Base-by-base conservation (phyloP, 164 flowering plant species). In the Liquidambar formosana region DNA sequence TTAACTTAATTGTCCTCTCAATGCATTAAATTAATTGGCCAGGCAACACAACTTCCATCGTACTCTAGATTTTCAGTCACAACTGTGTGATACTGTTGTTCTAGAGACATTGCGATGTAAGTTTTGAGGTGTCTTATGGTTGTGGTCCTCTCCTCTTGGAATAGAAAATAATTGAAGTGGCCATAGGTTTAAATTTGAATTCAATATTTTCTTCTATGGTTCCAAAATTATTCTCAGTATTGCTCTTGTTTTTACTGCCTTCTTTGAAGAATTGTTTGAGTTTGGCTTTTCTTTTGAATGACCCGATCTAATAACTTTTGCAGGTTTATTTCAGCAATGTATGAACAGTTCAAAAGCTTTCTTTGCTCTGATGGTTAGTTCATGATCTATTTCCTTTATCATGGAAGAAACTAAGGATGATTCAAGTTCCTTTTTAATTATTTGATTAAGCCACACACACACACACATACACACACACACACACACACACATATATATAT, bases 271-370 rank as follows among this genome's bases (percentile, higher is more conserved):
- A 21, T 5, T 19, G 38, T 27, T 46, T 58, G 27, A 14, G n/a
- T 45, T 33, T 48, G 45, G 1, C 16, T n/a, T 47, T 38, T 49
- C 10, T 57, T 6, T 18, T 62, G 21, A 64, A 38, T 71, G 23
- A 52, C 21, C 27, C 1, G 3, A 25, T 0, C 21, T 57, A 15
- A 28, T 68, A n/a, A 52, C n/a, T 64, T 76, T 74, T 80, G 68
- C 93, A 95, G 99, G 97, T 95, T 53, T 95, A 95, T 69, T 95
- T 95, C 75, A 84, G n/a, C 98, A 3, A 84, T 95, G 46, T 95
- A 95, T 73, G 96, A 88, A 45, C 97, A 93, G 75, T 82, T 95
- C 62, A 95, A 93, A 71, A 82, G 84, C 72, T 61, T 81, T 52
- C 90, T 95, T 62, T 69, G 64, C 77, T 77, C 91, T 48, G 82